Conservation (phyloP, 2,329 filamentous ascomycete species). For the Huntiella abstrusa region DNA sequence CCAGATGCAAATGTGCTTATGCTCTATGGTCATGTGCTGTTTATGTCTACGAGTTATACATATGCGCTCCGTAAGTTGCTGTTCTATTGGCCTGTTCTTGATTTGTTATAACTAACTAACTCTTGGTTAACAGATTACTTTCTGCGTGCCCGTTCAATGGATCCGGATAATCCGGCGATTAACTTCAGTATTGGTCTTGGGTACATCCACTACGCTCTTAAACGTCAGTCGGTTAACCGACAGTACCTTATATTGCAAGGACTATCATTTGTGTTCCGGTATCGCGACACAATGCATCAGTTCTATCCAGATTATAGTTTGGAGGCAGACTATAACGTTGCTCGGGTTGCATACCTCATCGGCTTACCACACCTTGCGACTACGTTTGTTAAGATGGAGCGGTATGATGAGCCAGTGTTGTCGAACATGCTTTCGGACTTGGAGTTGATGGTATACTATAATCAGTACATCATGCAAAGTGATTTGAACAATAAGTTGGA, state of each 20-base stretch:
- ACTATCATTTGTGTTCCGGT: conserved; percentile 39
- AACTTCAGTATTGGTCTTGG: conserved; percentile 65
- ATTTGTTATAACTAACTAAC: neutral
- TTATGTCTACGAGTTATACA: conserved; percentile 63
- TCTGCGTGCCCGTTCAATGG: conserved; percentile 54
- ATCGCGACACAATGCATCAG: conserved; percentile 20
- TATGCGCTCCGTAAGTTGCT: conserved; percentile 51
- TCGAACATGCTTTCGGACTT: conserved; percentile 5
- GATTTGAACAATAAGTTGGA: neutral
- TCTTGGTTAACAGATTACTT: conserved; percentile 46
- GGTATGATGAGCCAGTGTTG: neutral
- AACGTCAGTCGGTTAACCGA: conserved; percentile 74
- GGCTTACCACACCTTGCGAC: conserved; percentile 14
- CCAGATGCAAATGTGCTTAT: conserved; percentile 70
- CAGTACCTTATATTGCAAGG: conserved; percentile 79
- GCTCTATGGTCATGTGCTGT: conserved; percentile 79
- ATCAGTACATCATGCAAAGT: conserved; percentile 1
- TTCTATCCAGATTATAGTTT: conserved; percentile 21
- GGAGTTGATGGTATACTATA: conserved; percentile 5
- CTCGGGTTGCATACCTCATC: conserved; percentile 45
- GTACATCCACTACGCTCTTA: conserved; percentile 77
- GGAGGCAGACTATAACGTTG: conserved; percentile 71
- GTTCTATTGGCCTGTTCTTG: neutral
- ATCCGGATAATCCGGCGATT: conserved; percentile 58
- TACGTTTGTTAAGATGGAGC: conserved; percentile 1